Evolutionary conservation across 176 grass and related monocot genomes (phyloP).

Genomic region (Themeda triandra): DNA sequence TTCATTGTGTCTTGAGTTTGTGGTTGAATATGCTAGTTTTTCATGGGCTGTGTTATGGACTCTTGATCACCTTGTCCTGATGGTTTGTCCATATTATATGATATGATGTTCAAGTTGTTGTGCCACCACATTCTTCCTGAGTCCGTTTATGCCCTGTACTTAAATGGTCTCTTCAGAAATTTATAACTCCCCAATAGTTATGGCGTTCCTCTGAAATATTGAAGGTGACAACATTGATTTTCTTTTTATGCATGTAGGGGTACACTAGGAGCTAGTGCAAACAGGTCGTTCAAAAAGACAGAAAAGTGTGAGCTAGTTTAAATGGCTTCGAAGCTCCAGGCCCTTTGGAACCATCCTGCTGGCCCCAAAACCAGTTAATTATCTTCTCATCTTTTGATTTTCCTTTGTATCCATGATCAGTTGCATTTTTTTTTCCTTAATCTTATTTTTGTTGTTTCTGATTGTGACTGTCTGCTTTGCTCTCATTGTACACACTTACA

Average conservation of each 20-base stretch:
- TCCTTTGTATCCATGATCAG: background rate
- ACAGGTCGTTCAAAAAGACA: slow-evolving; percentile 1
- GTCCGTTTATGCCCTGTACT: background rate
- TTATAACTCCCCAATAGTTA: too few relatives aligned
- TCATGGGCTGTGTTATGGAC: background rate
- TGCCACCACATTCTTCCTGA: background rate
- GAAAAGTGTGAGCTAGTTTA: slow-evolving; percentile 6
- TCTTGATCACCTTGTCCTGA: background rate
- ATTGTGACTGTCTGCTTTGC: background rate
- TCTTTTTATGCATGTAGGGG: slow-evolving; percentile 11
- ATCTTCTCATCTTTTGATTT: background rate
- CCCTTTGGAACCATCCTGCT: slow-evolving; percentile 88
- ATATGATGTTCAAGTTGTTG: background rate
- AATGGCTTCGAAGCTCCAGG: slow-evolving; percentile 86
- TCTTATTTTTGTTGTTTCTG: slow-evolving; percentile 4
- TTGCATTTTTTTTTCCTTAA: slow-evolving; percentile 5
- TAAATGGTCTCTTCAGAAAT: too few relatives aligned
- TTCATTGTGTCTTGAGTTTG: background rate
- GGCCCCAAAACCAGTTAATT: slow-evolving; percentile 89
- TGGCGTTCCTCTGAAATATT: background rate
- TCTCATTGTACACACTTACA: background rate
- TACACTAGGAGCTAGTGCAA: background rate
- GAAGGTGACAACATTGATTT: background rate
- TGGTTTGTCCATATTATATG: too few relatives aligned
- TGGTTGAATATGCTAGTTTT: background rate